Percentiles rank a stretch among this genome's conserved stretches.
phyloP scores from a whole-genome alignment of 2,329 filamentous ascomycete species.

The Diplodia sapinea region DNA sequence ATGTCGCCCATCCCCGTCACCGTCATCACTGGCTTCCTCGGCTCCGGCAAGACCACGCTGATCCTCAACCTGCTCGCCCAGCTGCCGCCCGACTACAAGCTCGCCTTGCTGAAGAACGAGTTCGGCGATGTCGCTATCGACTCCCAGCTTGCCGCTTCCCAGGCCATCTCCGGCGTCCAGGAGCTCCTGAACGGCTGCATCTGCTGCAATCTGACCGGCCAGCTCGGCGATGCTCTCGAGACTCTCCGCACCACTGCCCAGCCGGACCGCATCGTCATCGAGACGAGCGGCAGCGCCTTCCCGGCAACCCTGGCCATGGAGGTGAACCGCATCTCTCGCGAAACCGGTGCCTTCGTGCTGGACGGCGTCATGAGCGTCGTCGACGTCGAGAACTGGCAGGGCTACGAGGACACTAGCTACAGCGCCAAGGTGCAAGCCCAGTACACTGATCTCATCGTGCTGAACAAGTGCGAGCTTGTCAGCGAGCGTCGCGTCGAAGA shows the following conservation, averaged over 20 bases:
- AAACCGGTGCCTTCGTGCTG: slow-evolving; percentile 72
- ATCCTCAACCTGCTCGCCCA: slow-evolving; percentile 94
- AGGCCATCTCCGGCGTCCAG: slow-evolving; percentile 84
- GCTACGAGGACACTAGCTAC: slow-evolving; percentile 88
- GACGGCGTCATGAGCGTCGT: slow-evolving; percentile 90
- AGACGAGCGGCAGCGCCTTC: slow-evolving; percentile 83
- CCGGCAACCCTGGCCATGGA: slow-evolving; percentile 91
- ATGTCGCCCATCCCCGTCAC: slow-evolving; percentile 77
- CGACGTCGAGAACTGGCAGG: slow-evolving; percentile 93
- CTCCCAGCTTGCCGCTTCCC: slow-evolving; percentile 83
- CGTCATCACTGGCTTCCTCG: slow-evolving; percentile 94
- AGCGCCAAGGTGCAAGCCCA: slow-evolving; percentile 86
- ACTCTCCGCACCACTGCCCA: slow-evolving; percentile 67
- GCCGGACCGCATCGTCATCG: slow-evolving; percentile 89
- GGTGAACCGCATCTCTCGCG: slow-evolving; percentile 77
- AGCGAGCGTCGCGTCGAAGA: slow-evolving; percentile 76
- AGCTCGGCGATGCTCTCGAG: slow-evolving; percentile 78
- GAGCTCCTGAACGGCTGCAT: slow-evolving; percentile 97
- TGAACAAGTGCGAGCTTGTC: slow-evolving; percentile 89
- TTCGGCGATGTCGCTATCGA: slow-evolving; percentile 95
- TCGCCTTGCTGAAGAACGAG: slow-evolving; percentile 96
- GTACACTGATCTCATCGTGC: slow-evolving; percentile 88
- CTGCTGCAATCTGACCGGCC: slow-evolving; percentile 97
- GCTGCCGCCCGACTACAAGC: slow-evolving; percentile 82
- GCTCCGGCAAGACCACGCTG: slow-evolving; percentile 94